A percentile compares a stretch with the other conserved stretches of the same genome.
Evolutionary conservation across 495 filamentous ascomycete genomes (phyloP).

Genomic region (Aspergillus asperescens): DNA sequence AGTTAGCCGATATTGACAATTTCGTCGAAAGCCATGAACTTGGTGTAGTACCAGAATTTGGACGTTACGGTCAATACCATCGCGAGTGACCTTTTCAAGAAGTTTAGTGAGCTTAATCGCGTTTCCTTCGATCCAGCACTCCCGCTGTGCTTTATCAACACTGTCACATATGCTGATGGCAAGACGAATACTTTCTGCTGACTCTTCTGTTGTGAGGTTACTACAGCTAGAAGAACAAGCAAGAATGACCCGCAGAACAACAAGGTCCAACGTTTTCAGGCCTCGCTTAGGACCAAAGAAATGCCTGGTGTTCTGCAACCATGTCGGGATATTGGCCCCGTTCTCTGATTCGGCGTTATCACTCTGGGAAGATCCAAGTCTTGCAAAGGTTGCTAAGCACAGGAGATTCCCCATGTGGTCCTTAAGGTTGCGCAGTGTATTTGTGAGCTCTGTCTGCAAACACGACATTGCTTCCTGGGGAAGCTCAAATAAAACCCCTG

Average conservation of each 20-base stretch:
- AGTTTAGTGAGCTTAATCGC: slow-evolving; percentile 45
- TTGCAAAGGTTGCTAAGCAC: slow-evolving; percentile 47
- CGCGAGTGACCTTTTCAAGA: slow-evolving; percentile 43
- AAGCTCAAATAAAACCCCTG: slow-evolving; percentile 30
- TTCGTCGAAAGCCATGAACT: neutral
- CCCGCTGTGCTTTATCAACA: slow-evolving; percentile 36
- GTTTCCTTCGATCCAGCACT: slow-evolving; percentile 43
- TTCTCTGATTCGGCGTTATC: slow-evolving; percentile 6
- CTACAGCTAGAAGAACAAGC: slow-evolving; percentile 44
- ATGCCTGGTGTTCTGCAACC: slow-evolving; percentile 39
- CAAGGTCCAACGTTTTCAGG: slow-evolving; percentile 51
- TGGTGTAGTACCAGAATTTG: slow-evolving; percentile 39
- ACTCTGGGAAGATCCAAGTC: slow-evolving; percentile 26
- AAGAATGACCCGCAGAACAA: slow-evolving; percentile 48
- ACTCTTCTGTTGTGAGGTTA: slow-evolving; percentile 32
- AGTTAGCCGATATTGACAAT: slow-evolving; percentile 8
- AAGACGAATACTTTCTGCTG: slow-evolving; percentile 45
- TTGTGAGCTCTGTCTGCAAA: slow-evolving; percentile 43
- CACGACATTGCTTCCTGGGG: slow-evolving; percentile 36
- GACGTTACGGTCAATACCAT: slow-evolving; percentile 33
- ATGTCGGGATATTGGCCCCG: slow-evolving; percentile 18
- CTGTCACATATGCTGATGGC: slow-evolving; percentile 44
- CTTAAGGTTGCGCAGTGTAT: slow-evolving; percentile 41
- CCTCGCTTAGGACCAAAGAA: slow-evolving; percentile 48
- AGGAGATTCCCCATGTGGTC: slow-evolving; percentile 45